Evolutionary conservation across 2,329 filamentous ascomycete species (phyloP).

Genomic region (Rhynchosporium agropyri): DNA sequence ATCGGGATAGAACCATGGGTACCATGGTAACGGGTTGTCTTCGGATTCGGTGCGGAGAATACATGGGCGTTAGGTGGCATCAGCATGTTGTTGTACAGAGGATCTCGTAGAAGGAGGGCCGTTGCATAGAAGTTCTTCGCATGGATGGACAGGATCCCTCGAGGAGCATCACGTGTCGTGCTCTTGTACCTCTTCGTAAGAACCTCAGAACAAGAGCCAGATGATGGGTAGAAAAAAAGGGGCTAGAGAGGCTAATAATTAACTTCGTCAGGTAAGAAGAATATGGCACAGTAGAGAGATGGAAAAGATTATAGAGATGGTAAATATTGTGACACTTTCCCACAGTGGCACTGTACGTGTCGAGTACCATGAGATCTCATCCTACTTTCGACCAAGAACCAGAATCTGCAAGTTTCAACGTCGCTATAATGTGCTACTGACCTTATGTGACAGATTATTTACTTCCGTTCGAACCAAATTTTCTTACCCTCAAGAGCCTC

Average conservation of each 20-base stretch:
- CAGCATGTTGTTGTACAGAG: not conserved
- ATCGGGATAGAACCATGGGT: no score
- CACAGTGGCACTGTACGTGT: no score
- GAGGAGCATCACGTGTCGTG: not conserved
- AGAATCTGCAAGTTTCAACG: no score
- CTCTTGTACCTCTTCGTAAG: not conserved
- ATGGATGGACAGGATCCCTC: not conserved
- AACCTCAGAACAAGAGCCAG: not conserved
- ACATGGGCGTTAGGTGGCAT: not conserved
- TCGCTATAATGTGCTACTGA: not conserved
- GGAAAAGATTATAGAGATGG: no score
- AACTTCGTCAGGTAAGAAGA: no score
- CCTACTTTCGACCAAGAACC: no score
- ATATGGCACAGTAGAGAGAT: no score
- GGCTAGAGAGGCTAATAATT: not conserved
- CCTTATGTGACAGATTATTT: not conserved
- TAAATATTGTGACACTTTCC: no score
- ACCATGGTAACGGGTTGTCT: not conserved
- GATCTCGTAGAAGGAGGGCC: not conserved
- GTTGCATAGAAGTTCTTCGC: not conserved
- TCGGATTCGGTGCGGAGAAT: not conserved
- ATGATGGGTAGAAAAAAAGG: not conserved
- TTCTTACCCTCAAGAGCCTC: constrained; percentile 22
- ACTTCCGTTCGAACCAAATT: constrained; percentile 26
- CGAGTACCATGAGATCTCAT: no score